phyloP scores from a whole-genome alignment of 495 filamentous ascomycete genomes.

The Aspergillus hancockii region DNA sequence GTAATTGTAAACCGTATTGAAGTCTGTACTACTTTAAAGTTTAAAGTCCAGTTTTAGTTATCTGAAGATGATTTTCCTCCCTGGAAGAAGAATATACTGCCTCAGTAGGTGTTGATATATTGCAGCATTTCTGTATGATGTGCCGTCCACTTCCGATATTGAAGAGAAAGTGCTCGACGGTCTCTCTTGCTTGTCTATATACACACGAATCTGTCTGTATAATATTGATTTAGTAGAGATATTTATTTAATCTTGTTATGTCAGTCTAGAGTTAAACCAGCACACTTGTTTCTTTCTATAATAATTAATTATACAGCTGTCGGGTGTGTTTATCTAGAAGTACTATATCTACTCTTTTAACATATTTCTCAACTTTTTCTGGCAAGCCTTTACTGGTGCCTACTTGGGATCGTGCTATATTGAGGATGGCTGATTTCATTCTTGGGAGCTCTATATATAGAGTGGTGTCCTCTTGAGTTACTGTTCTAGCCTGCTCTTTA shows the following conservation, averaged over 20 bases:
- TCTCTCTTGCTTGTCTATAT: too few relatives aligned
- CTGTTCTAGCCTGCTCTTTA: constrained; percentile 24
- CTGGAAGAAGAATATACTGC: constrained; percentile 35
- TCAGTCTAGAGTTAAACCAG: too few relatives aligned
- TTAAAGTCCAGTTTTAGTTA: constrained; percentile 34
- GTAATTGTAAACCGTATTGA: constrained; percentile 37
- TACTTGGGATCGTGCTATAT: too few relatives aligned
- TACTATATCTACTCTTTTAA: too few relatives aligned
- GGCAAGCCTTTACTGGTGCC: too few relatives aligned
- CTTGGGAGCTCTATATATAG: constrained; percentile 12
- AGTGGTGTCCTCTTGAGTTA: constrained; percentile 19
- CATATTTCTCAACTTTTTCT: too few relatives aligned
- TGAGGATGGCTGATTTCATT: too few relatives aligned
- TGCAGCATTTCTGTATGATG: constrained; percentile 28
- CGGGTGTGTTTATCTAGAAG: too few relatives aligned
- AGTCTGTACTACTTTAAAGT: constrained; percentile 35
- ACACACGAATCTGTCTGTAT: constrained; percentile 22
- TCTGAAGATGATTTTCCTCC: constrained; percentile 12
- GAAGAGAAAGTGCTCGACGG: too few relatives aligned
- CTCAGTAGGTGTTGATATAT: constrained; percentile 31
- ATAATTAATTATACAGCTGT: constrained; percentile 35
- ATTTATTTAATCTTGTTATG: constrained; percentile 28
- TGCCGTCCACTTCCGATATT: constrained; percentile 30
- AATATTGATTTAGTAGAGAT: constrained; percentile 32
- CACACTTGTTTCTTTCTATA: constrained; percentile 33